Evolutionary conservation across 2,329 filamentous ascomycete genomes (phyloP), one percentile per base, ranked within the genome.

Genomic region (Pyricularia pennisetigena): DNA sequence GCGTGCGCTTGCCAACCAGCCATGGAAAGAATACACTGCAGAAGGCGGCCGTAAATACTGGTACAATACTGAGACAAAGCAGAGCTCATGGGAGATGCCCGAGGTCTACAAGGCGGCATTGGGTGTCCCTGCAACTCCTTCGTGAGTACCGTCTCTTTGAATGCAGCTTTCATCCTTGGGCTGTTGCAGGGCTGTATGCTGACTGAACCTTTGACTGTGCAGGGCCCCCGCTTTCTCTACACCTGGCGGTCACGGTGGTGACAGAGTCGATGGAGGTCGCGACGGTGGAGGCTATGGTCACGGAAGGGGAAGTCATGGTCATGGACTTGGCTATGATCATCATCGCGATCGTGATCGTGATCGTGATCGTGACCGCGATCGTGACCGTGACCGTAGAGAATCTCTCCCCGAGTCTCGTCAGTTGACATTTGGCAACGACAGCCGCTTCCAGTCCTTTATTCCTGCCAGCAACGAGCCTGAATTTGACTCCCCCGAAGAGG

Each of bases 51-150:
- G 90, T 74, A 92, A 94, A 76, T 99, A 99, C 80, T 99, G 93
- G 91, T 94, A 94, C 78, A 95, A 99, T 78, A 91, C 89, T 41
- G 90, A 96, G 78, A 94, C 92, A 63, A 94, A 94, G 79, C 86
- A 93, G 80, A 98, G 93, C 77, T 93, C 91, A 35, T 99, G 95
- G 95, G 90, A 94, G 75, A 94, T 97, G 85, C 95, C 95, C 68
- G 91, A 93, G 68, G 87, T 82, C 71, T 94, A 94, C 80, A 93
- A 91, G 75, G 85, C 85, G 73, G 91, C 92, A 70, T 82, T 94
- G 69, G 89, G 89, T 67, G 85, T 87, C 71, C 82, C 82, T 59
- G 77, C 75, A 64, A 78, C 80, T 30, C 79, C 83, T 68, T 76
- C 75, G 79, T 82, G 75, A 74, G 80, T 73, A 26, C 59, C 20